These are phyloP conservation scores for Phoma sp. DNA, from an alignment of 2,329 filamentous ascomycete genomes.

Conservation along the genomic window DNA sequence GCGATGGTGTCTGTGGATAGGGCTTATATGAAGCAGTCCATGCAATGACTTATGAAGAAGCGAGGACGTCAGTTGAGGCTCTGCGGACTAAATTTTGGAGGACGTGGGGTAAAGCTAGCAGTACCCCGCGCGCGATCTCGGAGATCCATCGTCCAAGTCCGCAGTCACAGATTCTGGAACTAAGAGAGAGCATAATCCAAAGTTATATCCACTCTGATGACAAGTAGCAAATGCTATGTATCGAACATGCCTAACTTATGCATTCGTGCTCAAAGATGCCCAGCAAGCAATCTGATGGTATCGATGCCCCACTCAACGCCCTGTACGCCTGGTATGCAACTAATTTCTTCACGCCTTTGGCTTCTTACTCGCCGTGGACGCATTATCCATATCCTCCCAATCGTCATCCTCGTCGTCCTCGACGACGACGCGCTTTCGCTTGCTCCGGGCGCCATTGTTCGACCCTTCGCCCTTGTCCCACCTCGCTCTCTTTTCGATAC, in stretches of 20 bases:
- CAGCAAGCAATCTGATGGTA: constrained; percentile 7
- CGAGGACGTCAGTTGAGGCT: not conserved
- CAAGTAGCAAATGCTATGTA: too few relatives aligned
- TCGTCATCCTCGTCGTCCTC: constrained; percentile 50
- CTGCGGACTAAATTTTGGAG: constrained; percentile 25
- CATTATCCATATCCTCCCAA: constrained; percentile 44
- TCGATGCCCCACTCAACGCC: constrained; percentile 9
- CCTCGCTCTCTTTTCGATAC: constrained; percentile 45
- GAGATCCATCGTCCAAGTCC: constrained; percentile 10
- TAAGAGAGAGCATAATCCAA: too few relatives aligned
- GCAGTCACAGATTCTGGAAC: not conserved
- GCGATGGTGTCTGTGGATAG: not conserved
- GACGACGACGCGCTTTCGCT: constrained; percentile 45
- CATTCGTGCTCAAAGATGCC: not conserved
- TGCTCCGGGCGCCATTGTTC: constrained; percentile 30
- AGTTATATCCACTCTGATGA: too few relatives aligned
- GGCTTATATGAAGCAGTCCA: not conserved
- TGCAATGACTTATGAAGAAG: not conserved
- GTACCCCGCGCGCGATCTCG: constrained; percentile 22
- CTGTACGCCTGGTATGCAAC: constrained; percentile 2
- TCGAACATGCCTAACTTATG: too few relatives aligned
- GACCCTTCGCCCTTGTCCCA: constrained; percentile 27
- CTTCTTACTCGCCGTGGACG: constrained; percentile 19
- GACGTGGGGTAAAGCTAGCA: constrained; percentile 28
- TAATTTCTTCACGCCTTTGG: constrained; percentile 22